Percentiles rank a stretch among this genome's conserved stretches.
These are phyloP conservation scores for Pythium phragmiticola DNA, from an alignment of 352 stramenopile genomes.

Conservation along the genomic window DNA sequence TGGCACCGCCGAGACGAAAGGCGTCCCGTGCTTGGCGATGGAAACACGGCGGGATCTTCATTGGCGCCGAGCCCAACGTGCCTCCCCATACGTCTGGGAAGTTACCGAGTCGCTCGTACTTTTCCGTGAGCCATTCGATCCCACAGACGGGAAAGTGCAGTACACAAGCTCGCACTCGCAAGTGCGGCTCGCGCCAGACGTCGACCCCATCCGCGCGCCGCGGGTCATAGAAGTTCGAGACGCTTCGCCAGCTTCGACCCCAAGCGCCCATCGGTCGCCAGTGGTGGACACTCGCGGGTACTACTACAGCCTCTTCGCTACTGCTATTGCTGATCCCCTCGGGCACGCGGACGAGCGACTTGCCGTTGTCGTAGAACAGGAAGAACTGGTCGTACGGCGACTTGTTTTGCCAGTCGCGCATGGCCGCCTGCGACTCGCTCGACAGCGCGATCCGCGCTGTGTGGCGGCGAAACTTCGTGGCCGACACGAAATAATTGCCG, in stretches of 20 bases:
- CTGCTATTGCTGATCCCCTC: not conserved
- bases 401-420: conserved; percentile 32
- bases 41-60: conserved; percentile 40
- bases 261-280: conserved; percentile 21
- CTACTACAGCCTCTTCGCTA: not conserved
- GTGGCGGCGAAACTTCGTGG: conserved; percentile 33
- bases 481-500: conserved; percentile 32
- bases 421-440: conserved; percentile 9
- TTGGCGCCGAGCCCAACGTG: not conserved
- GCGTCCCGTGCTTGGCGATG: conserved; percentile 36
- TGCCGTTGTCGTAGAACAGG: conserved; percentile 51
- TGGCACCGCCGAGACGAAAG: not conserved
- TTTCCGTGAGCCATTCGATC: conserved; percentile 38
- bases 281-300: conserved; percentile 38
- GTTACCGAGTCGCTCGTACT: conserved; percentile 33
- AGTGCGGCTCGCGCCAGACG: conserved; percentile 16
- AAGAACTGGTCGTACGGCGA: conserved; percentile 38
- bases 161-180: conserved; percentile 15
- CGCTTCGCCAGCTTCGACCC: conserved; percentile 4
- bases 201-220: conserved; percentile 6
- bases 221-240: conserved; percentile 36
- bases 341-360: conserved; percentile 37
- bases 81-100: conserved; percentile 36
- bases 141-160: conserved; percentile 44
- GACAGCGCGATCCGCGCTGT: conserved; percentile 28